Base-by-base conservation (phyloP, 1,284 basidiomycete species). In the Leccinum subatratum region DNA sequence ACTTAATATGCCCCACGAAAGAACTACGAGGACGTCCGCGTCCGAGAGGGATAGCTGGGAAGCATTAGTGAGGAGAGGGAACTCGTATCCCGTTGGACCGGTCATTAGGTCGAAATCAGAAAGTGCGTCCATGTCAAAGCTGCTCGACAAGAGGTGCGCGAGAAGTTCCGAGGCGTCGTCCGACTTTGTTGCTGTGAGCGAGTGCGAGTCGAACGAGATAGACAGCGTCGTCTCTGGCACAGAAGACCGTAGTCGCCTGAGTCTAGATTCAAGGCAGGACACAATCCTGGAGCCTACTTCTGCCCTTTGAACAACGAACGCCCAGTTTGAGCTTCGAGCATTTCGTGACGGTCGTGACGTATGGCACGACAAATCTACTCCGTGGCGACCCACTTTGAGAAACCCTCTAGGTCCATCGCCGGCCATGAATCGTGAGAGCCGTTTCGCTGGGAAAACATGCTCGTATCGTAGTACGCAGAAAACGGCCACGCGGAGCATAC, bases 401-500 rank as follows among this genome's bases (percentile, higher is more conserved):
- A 77, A 30, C 1, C 9, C 2, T 66, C 56, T 20, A 74, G 57
- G 45, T 68, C 63, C 0, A 71, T 65, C 2, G 65, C 62, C 9
- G 30, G 8, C 25, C 54, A n/a, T 11, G 32, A 37, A 30, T 34
- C 61, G 4, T 42, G 11, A 16, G 59, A 3, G 8, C 37, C 34
- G 11, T 11, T n/a, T 14, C 7, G 6, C 30, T 6, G 62, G 4
- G 22, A n/a, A 32, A 72, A 51, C 22, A 32, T 54, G 2, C n/a
- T 61, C 34, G 63, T 64, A 66, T 85, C 80, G 65, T 85, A 86
- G 70, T 85, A 86, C 0, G 73, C 72, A 8, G 73, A 76, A 63
- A 85, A 81, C 1, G 77, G 72, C 79, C 78, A 81, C 60, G 76
- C 75, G 59, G 77, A 77, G 73, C 84, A 86, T 1, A 76, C 75